Conservation (phyloP, 139 green algal species). For the Prasinococcaceae sp. region DNA sequence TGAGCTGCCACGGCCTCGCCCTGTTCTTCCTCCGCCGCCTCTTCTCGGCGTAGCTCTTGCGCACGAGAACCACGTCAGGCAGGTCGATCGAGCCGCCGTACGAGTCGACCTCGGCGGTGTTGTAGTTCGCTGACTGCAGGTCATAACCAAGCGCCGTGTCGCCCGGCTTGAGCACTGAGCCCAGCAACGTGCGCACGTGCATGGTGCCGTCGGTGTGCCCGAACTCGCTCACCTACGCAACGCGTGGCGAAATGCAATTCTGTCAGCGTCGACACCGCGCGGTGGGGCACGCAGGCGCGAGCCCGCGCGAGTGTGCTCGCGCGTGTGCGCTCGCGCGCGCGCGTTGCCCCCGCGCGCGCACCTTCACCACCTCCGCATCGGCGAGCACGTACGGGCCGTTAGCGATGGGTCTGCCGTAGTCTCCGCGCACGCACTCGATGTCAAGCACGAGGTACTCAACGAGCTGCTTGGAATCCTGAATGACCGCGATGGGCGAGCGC, state of each 20-base stretch:
- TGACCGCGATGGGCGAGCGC: conserved; percentile 41
- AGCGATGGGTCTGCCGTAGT: conserved; percentile 15
- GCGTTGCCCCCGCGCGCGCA: too few relatives aligned
- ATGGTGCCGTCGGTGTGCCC: conserved; percentile 74
- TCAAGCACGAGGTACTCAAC: conserved; percentile 84
- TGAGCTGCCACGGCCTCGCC: conserved; percentile 25
- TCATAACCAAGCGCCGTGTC: conserved; percentile 84
- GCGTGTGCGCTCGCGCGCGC: too few relatives aligned
- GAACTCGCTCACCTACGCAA: conserved; percentile 70
- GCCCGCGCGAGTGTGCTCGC: too few relatives aligned
- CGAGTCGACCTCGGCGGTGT: conserved; percentile 56
- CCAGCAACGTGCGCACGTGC: conserved; percentile 64
- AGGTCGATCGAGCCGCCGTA: conserved; percentile 40
- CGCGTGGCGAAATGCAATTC: too few relatives aligned
- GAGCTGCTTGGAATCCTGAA: conserved; percentile 51
- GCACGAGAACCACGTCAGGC: conserved; percentile 76
- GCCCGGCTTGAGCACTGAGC: conserved; percentile 35
- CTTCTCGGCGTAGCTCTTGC: conserved; percentile 83
- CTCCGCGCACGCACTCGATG: conserved; percentile 39
- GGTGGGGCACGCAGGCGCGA: too few relatives aligned
- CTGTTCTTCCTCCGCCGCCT: conserved; percentile 28
- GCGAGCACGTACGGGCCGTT: conserved; percentile 30
- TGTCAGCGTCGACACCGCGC: too few relatives aligned
- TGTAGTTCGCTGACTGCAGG: conserved; percentile 54
- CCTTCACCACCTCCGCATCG: conserved; percentile 58